These are phyloP conservation scores for Solanum paucissectum DNA, from an alignment of 257 asterid species.

Conservation along the genomic window DNA sequence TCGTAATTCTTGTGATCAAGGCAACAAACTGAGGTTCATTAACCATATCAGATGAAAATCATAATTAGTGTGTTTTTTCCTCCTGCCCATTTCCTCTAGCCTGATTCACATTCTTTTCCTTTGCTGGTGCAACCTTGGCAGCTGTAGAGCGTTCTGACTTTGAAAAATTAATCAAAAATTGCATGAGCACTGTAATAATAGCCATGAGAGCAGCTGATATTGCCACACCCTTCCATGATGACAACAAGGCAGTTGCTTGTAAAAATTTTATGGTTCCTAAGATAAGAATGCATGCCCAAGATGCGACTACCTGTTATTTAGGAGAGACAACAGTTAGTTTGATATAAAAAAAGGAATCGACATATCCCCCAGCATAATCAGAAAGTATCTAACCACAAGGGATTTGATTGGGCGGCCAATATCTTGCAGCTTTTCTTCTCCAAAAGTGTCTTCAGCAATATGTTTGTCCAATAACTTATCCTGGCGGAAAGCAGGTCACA, in stretches of 20 bases:
- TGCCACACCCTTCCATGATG: conserved; percentile 78
- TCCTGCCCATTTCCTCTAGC: conserved; percentile 14
- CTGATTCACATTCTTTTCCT: conserved; percentile 19
- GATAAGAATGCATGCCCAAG: conserved; percentile 55
- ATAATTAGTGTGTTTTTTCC: conserved; percentile 23
- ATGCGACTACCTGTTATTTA: conserved; percentile 59
- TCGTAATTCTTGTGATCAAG: not conserved
- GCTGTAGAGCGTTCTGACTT: conserved; percentile 79
- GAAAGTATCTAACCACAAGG: conserved; percentile 43
- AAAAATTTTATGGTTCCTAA: conserved; percentile 46
- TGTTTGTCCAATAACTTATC: conserved; percentile 80
- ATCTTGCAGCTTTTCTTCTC: conserved; percentile 45
- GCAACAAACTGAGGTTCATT: not conserved
- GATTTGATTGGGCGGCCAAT: conserved; percentile 71
- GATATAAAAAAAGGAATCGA: not conserved
- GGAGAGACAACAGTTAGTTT: not conserved
- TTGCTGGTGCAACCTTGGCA: conserved; percentile 52
- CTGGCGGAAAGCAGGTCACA: conserved; percentile 20
- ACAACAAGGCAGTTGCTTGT: conserved; percentile 51
- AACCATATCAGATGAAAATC: not conserved
- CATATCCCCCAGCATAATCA: not conserved
- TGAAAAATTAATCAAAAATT: conserved; percentile 75
- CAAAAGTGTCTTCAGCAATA: conserved; percentile 49
- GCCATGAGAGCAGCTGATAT: conserved; percentile 44
- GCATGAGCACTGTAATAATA: conserved; percentile 68